Evolutionary conservation across 2,329 filamentous ascomycete genomes (phyloP).

Genomic region (Alternaria sp.): DNA sequence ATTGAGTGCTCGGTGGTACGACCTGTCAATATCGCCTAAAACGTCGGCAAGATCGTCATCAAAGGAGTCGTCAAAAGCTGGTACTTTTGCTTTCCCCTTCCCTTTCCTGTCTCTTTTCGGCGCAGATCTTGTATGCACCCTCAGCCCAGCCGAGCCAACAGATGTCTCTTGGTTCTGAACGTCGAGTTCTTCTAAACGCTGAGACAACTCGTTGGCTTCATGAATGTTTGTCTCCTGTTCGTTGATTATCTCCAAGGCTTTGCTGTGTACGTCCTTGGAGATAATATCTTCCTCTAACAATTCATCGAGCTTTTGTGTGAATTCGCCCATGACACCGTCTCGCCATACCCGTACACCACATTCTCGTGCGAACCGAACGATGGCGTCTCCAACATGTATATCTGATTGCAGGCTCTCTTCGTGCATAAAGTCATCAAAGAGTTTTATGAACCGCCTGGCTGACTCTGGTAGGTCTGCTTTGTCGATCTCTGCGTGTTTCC

Average conservation of each 20-base stretch:
- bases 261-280: slow-evolving; percentile 21
- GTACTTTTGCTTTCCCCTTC: slow-evolving; percentile 13
- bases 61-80: not conserved
- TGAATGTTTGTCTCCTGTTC: not conserved
- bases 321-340: slow-evolving; percentile 30
- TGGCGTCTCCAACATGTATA: slow-evolving; percentile 42
- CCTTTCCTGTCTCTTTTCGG: slow-evolving; percentile 2
- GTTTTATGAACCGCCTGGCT: slow-evolving; percentile 43
- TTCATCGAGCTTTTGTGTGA: slow-evolving; percentile 42
- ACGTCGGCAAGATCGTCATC: not conserved
- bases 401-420: slow-evolving; percentile 45
- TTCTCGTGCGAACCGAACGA: slow-evolving; percentile 49
- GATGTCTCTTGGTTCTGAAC: not conserved
- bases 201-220: slow-evolving; percentile 4
- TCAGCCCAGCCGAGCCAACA: not conserved
- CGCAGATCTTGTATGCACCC: not conserved
- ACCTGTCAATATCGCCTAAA: not conserved
- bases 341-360: slow-evolving; percentile 27
- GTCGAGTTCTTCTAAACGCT: slow-evolving; percentile 2
- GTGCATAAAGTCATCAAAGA: slow-evolving; percentile 48
- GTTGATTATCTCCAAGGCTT: slow-evolving; percentile 19
- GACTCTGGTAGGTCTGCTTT: slow-evolving; percentile 13
- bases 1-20: not conserved
- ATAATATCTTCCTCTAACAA: slow-evolving; percentile 40
- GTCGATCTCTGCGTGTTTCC: slow-evolving; percentile 31